Evolutionary conservation across 192 early-diverging fungal species (phyloP).

Genomic region (Rhizophagus clarus): DNA sequence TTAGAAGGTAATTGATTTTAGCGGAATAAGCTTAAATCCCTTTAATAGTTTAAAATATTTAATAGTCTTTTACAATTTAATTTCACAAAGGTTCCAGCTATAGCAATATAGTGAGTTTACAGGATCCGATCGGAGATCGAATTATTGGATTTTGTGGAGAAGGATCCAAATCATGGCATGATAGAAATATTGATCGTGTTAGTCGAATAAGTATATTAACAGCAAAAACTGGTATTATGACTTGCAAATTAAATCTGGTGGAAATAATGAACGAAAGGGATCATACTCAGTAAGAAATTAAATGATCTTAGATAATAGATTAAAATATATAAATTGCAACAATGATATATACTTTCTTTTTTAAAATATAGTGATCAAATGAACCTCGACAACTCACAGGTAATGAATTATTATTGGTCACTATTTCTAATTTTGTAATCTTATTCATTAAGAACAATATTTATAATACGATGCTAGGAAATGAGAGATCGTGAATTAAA

Average conservation of each 20-base stretch:
- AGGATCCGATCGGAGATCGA: slow-evolving; percentile 12
- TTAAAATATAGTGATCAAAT: slow-evolving; percentile 21
- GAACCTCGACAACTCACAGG: slow-evolving; percentile 8
- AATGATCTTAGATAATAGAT: background rate
- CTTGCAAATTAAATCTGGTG: slow-evolving; percentile 3
- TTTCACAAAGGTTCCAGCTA: slow-evolving; percentile 7
- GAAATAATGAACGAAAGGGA: background rate
- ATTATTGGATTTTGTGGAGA: slow-evolving; percentile 27
- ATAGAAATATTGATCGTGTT: background rate
- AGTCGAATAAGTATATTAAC: slow-evolving; percentile 21
- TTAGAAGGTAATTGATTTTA: slow-evolving; percentile 18
- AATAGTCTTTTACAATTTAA: background rate
- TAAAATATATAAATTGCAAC: background rate
- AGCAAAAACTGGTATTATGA: slow-evolving; percentile 29
- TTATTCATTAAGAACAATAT: background rate
- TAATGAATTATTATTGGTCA: background rate
- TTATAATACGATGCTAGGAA: background rate
- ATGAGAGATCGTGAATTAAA: slow-evolving; percentile 19
- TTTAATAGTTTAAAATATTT: background rate
- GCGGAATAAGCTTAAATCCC: too few relatives aligned
- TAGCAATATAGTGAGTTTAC: slow-evolving; percentile 12
- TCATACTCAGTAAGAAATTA: slow-evolving; percentile 4
- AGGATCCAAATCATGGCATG: slow-evolving; percentile 9
- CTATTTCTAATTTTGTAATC: background rate
- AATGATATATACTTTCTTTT: background rate